Evolutionary conservation across 2,329 filamentous ascomycete genomes (phyloP).

Genomic region (Atkinsonella texensis): DNA sequence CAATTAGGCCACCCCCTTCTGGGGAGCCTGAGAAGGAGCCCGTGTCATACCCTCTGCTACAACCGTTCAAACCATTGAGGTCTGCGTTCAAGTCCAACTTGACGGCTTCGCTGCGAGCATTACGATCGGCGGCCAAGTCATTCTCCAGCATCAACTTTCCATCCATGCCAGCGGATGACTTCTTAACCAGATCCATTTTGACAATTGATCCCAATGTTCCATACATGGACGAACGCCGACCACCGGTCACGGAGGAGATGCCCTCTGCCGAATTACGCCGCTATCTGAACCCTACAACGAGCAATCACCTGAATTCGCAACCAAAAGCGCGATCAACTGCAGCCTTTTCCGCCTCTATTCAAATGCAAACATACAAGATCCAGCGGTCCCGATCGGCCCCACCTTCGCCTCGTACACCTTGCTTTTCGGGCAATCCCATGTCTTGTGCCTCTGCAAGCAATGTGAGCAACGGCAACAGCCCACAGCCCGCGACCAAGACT

Average conservation of each 20-base stretch:
- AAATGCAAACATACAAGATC: slow-evolving; percentile 60
- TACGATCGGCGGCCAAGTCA: slow-evolving; percentile 52
- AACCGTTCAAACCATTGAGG: slow-evolving; percentile 36
- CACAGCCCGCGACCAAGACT: slow-evolving; percentile 17
- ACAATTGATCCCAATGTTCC: slow-evolving; percentile 55
- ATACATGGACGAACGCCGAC: slow-evolving; percentile 55
- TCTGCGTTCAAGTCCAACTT: slow-evolving; percentile 57
- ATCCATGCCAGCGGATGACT: slow-evolving; percentile 53
- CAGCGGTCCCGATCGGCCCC: slow-evolving; percentile 33
- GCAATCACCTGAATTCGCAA: slow-evolving; percentile 18
- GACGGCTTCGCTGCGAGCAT: slow-evolving; percentile 51
- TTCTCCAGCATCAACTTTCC: slow-evolving; percentile 51
- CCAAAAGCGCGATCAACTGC: slow-evolving; percentile 13
- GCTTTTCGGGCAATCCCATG: slow-evolving; percentile 9
- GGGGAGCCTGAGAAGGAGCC: slow-evolving; percentile 12
- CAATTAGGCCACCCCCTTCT: slow-evolving; percentile 26
- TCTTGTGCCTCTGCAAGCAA: background rate
- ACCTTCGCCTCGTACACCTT: slow-evolving; percentile 17
- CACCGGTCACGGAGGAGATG: slow-evolving; percentile 49
- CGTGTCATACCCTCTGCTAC: slow-evolving; percentile 14
- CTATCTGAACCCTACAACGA: slow-evolving; percentile 53
- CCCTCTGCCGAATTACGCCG: slow-evolving; percentile 54
- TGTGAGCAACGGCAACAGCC: slow-evolving; percentile 8
- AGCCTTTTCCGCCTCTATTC: slow-evolving; percentile 52
- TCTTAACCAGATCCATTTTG: slow-evolving; percentile 54